Evolutionary conservation across 2,329 filamentous ascomycete species (phyloP).

Genomic region (Trichophaea hybrida): DNA sequence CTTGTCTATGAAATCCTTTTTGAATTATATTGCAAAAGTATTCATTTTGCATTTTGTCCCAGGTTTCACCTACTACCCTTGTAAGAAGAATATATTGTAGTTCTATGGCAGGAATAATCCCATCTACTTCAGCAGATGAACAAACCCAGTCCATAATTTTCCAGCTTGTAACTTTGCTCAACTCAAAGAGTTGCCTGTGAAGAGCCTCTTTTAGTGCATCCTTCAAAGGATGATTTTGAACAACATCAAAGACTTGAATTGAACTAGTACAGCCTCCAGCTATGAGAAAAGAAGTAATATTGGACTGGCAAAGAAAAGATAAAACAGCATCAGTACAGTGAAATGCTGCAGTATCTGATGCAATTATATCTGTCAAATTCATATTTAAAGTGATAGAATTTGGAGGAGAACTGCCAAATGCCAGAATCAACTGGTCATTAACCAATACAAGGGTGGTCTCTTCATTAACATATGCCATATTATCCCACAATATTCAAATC

Average conservation of each 20-base stretch:
- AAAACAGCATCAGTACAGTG: neutral
- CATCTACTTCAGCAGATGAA: neutral
- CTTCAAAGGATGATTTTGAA: neutral
- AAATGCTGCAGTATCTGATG: neutral
- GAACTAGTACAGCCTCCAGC: neutral
- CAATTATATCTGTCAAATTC: neutral
- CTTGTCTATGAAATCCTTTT: no score
- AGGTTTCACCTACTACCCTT: neutral
- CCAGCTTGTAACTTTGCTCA: neutral
- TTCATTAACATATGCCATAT: constrained; percentile 4
- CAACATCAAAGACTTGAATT: neutral
- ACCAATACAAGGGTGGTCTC: constrained; percentile 1
- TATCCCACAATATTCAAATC: constrained; percentile 1
- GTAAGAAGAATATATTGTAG: neutral
- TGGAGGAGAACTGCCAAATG: no score
- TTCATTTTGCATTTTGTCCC: no score
- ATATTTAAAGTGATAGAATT: no score
- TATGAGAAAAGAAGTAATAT: neutral
- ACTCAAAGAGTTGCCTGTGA: neutral
- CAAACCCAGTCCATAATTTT: neutral
- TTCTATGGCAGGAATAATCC: neutral
- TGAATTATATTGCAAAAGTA: neutral
- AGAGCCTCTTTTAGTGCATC: neutral
- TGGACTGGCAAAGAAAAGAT: neutral
- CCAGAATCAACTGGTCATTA: neutral